phyloP scores from a whole-genome alignment of 345 rosid genomes.

The Turnera subulata region DNA sequence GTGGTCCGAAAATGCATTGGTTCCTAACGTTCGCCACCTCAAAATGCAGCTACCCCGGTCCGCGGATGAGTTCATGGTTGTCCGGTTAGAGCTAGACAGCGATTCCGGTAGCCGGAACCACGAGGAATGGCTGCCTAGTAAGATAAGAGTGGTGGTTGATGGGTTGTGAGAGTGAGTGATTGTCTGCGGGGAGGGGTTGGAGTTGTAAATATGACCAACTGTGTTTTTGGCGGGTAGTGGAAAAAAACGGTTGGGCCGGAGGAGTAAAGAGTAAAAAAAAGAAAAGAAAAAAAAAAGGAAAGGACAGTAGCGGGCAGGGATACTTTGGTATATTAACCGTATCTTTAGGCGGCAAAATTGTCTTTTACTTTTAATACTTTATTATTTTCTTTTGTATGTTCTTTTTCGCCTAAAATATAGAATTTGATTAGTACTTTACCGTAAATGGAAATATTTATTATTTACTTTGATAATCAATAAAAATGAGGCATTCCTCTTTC shows the following conservation, averaged over 20 bases:
- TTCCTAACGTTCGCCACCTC: slow-evolving; percentile 57
- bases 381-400: slow-evolving; percentile 25
- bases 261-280: neutral
- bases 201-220: slow-evolving; percentile 50
- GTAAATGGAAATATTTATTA: slow-evolving; percentile 28
- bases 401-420: slow-evolving; percentile 1
- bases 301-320: slow-evolving; percentile 24
- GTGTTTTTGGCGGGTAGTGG: slow-evolving; percentile 46
- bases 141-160: slow-evolving; percentile 49
- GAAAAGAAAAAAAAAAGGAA: slow-evolving; percentile 1
- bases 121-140: slow-evolving; percentile 61
- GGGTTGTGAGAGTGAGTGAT: slow-evolving; percentile 23
- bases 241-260: slow-evolving; percentile 24
- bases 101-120: slow-evolving; percentile 29
- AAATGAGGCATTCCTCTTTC: slow-evolving; percentile 29
- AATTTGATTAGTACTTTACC: slow-evolving; percentile 3
- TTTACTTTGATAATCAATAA: slow-evolving; percentile 26
- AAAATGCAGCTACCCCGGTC: slow-evolving; percentile 33
- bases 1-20: slow-evolving; percentile 69
- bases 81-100: slow-evolving; percentile 50
- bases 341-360: slow-evolving; percentile 22
- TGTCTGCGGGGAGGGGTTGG: slow-evolving; percentile 6
- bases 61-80: slow-evolving; percentile 29
- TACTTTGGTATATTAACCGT: slow-evolving; percentile 38
- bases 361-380: slow-evolving; percentile 1